Base-by-base conservation (phyloP, 2,329 filamentous ascomycete genomes). In the Cytospora piceae region DNA sequence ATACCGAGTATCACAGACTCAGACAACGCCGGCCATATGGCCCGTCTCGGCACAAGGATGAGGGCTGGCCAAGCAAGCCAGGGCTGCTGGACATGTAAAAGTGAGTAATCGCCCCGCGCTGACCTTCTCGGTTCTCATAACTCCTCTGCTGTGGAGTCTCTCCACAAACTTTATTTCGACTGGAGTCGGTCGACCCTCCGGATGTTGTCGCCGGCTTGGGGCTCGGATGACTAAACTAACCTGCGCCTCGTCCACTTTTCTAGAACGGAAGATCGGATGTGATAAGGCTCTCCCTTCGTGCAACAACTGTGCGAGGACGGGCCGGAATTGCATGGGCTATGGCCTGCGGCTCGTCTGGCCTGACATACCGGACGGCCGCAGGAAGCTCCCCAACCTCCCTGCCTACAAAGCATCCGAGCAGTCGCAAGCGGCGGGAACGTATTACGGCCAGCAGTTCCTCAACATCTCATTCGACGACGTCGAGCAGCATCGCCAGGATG, bases 261-360 rank as follows among this genome's bases (percentile, higher is more conserved):
- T 71, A 82, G 80, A 76, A 67, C 79, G 80, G 64, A 82, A 82
- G 70, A 79, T 82, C 65, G 80, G 80, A 54, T 82, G 81, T 67
- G 81, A 83, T 71, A 77, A 77, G 61, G 72, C 73, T 17, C 72
- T 78, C 29, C 81, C 81, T 4, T 69, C 71, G 27, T 83, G 81
- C 72, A 73, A 76, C 56, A 82, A 81, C 69, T 83, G 81, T 68
- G 72, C 73, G 17, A 75, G 77, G 27, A 78, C 80, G 2, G 75
- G 76, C 22, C 75, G 81, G 66, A 64, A 73, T 65, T 83, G 80
- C 69, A 66, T 77, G 62, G 80, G 80, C 52, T 83, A 82, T 68
- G 78, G 76, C 5, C 71, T 82, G 49, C 79, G 80, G 51, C 77
- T 83, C 5, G 74, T 77, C 7, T 83, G 81, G 81, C 80, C 81